These are phyloP conservation scores for Evernia prunastri DNA, from an alignment of 495 filamentous ascomycete species.

Conservation along the genomic window DNA sequence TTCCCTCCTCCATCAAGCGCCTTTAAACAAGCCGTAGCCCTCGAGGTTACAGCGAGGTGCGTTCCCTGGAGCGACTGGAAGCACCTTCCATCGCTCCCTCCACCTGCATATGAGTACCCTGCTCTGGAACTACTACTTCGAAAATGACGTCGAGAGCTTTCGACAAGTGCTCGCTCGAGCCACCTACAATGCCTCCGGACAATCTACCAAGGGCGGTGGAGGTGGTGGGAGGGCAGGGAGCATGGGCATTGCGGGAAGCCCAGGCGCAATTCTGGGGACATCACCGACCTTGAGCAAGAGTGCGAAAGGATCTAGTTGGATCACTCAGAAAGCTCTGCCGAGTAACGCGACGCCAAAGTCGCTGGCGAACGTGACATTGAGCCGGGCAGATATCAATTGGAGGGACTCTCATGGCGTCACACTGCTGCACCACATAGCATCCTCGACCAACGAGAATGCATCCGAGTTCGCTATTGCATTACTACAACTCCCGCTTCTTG, in stretches of 20 bases:
- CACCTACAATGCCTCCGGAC: conserved; percentile 40
- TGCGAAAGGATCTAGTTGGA: conserved; percentile 34
- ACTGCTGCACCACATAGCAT: conserved; percentile 78
- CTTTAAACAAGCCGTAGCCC: conserved; percentile 85
- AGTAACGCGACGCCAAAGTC: conserved; percentile 11
- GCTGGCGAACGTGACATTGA: conserved; percentile 37
- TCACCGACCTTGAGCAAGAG: conserved; percentile 43
- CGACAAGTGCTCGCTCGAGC: conserved; percentile 69
- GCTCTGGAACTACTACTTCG: conserved; percentile 91
- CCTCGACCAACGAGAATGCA: conserved; percentile 60
- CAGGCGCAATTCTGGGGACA: conserved; percentile 40
- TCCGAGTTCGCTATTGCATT: conserved; percentile 68
- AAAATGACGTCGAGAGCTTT: conserved; percentile 93
- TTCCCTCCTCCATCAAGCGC: conserved; percentile 36
- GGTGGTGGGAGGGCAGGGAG: conserved; percentile 33
- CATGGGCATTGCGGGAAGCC: conserved; percentile 42
- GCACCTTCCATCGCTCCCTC: conserved; percentile 38
- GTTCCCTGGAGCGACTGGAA: conserved; percentile 56
- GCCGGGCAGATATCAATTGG: conserved; percentile 69
- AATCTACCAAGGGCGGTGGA: conserved; percentile 25
- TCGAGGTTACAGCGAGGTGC: conserved; percentile 81
- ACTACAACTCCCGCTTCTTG: conserved; percentile 71
- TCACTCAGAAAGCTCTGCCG: conserved; percentile 24
- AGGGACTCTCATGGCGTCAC: conserved; percentile 73
- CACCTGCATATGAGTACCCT: conserved; percentile 81